Base-by-base conservation (phyloP, 1,284 basidiomycete genomes). In the Heterobasidion irregulare region DNA sequence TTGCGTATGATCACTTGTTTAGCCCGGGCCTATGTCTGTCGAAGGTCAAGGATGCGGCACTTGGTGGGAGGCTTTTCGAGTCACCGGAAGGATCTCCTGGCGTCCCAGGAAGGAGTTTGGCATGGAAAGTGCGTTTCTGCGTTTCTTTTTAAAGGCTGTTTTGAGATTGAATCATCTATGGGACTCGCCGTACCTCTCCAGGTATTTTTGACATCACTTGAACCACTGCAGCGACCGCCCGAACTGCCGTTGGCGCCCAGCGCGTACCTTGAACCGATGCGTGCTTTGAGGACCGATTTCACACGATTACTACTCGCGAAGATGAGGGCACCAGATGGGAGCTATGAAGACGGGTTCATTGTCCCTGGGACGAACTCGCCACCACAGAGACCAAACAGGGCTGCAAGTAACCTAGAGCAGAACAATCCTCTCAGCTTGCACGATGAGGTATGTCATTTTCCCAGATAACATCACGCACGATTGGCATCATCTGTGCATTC, bases 391-490 rank as follows among this genome's bases (percentile, higher is more conserved):
- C 66, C 69, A 41, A 66, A 69, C 32, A 66, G 16, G 2, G 41
- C 63, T 47, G 60, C 66, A 8, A 62, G 67, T 47, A 79, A 83
- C 69, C 70, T 86, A 64, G 84, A 88, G 66, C 76, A 72, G 57
- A 91, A 92, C 67, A 93, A 97, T 68, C 94, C 94, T 6, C 71
- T 97, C 44, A 93, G 89, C 64, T 72, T 94, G 54, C 86, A 94
- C 61, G 82, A 86, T 55, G 83, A 89, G 75, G 89, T 87, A 53
- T 57, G 9, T 43, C 6, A 41, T 46, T 8, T 55, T 19, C 26
- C 19, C 46, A 32, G 46, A 10, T 7, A 13, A 2, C 46, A 18
- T 47, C 18, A 9, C 10, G 46, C 6, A 5, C 18, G 26, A 10
- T 47, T 16, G 18, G 18, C 53, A 50, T 55, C 33, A 58, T 45